Base-by-base conservation (phyloP, 192 early-diverging fungal genomes). In the Polychytrium aggregatum region DNA sequence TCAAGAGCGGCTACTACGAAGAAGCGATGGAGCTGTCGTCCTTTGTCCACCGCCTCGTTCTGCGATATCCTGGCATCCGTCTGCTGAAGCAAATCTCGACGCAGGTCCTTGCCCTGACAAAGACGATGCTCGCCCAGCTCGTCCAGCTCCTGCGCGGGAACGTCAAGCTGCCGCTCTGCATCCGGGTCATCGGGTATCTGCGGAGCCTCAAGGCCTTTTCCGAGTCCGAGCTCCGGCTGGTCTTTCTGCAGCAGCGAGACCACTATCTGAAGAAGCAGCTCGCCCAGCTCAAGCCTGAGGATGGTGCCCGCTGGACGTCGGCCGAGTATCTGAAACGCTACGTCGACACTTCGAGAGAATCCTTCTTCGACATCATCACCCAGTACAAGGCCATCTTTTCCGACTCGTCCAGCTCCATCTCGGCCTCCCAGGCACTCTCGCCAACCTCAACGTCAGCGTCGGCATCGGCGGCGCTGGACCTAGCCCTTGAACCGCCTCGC, bases 331-430 rank as follows among this genome's bases (percentile, higher is more conserved):
- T 91, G 22, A 86, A 82, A 42, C 69, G 75, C 48, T 87, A 83
- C 47, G 73, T 87, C 28, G 87, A 88, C 55, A 63, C 84, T 2
- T 44, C 28, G 30, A 72, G 86, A 37, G 86, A 88, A 51, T 70
- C 79, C 46, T 70, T 89, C 38, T 82, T 88, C 58, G 86, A 91
- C 48, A 84, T 85, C 36, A 67, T 85, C 41, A 84, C 77, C 11
- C 86, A 91, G 41, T 91, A 83, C 53, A 81, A 74, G 44, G 78
- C 78, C 28, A 80, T 89, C 26, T 89, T 89, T 54, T 55, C 71
- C 41, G 60, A 66, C 13, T 20, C 21, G n/a, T 11, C 8, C 21
- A 10, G 37, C 2, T 34, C 27, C 14, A 25, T 17, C 36, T 11
- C 9, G 24, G 7, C 17, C 6, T 20, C 18, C 22, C 20, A 28